Evolutionary conservation across 148 eudicot genomes (phyloP), one percentile per base, ranked within the genome.

Genomic region (Silene latifolia): DNA sequence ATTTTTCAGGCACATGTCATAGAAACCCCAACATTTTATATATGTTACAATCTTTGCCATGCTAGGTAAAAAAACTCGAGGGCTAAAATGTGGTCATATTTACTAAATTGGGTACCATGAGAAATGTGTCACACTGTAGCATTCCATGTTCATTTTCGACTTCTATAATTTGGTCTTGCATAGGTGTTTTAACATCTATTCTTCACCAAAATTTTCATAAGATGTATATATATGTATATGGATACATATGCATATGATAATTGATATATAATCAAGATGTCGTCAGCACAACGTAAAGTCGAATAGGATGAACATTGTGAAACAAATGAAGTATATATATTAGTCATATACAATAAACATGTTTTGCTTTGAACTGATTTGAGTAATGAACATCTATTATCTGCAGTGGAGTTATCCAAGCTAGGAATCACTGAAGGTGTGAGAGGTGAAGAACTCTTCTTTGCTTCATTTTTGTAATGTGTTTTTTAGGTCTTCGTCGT

Each of bases 361-460:
- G 23, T 23, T 12, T 61, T 5, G 2, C 12, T 64, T 4, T 64
- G 44, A 64, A 27, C 44, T 64, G 68, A 64, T 13, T 13, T 29
- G 19, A 14, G 42, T 65, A 32, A 32, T 3, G 47, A 44, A 46
- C 23, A 35, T 69, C 1, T 25, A 17, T 53, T 53, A 24, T 53
- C 61, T 89, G 89, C 96, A 95, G 99, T 73, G 83, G 99, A 95
- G 85, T 86, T 95, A 81, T 79, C 78, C 80, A 89, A 83, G 77
- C 87, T 90, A 79, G 99, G 97, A 85, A 90, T 95, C 63, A 77
- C 76, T 67, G 92, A 92, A 69, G 88, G 83, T 69, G 87, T 82
- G 17, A 85, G 82, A 88, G 98, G 98, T 92, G 77, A 83, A 84
- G 12, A 39, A 35, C 21, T 61, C 14, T 60, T 35, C n/a, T 18